Evolutionary conservation across 495 filamentous ascomycete genomes (phyloP).

Genomic region (Platismatia glauca): DNA sequence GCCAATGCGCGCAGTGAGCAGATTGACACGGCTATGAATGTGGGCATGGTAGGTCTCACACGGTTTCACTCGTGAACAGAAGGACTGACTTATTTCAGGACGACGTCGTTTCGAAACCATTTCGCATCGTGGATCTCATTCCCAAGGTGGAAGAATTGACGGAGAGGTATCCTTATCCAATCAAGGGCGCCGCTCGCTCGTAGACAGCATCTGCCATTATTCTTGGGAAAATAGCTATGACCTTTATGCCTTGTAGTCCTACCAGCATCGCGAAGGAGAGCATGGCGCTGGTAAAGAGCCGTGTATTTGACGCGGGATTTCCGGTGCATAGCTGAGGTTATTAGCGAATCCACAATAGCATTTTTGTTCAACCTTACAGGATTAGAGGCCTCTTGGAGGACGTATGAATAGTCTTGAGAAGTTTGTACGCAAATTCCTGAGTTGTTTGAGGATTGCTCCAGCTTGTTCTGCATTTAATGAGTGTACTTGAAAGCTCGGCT

Average conservation of each 20-base stretch:
- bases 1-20: constrained; percentile 66
- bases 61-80: background rate
- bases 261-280: background rate
- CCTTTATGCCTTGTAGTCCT: background rate
- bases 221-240: background rate
- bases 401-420: background rate
- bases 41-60: constrained; percentile 53
- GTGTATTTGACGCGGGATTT: background rate
- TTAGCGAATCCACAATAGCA: background rate
- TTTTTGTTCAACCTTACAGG: background rate
- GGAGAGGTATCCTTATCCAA: constrained; percentile 6
- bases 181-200: background rate
- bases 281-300: constrained; percentile 4
- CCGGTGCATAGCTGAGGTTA: background rate
- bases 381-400: background rate
- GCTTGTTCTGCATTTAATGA: background rate
- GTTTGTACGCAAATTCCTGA: background rate
- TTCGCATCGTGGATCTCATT: constrained; percentile 60
- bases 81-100: constrained; percentile 41
- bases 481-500: background rate
- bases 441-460: background rate
- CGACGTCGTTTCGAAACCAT: constrained; percentile 74
- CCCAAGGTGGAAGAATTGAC: constrained; percentile 46
- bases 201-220: background rate
- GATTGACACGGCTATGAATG: constrained; percentile 52